phyloP scores from a whole-genome alignment of 306 rosid species.

The Sindora glabra region DNA sequence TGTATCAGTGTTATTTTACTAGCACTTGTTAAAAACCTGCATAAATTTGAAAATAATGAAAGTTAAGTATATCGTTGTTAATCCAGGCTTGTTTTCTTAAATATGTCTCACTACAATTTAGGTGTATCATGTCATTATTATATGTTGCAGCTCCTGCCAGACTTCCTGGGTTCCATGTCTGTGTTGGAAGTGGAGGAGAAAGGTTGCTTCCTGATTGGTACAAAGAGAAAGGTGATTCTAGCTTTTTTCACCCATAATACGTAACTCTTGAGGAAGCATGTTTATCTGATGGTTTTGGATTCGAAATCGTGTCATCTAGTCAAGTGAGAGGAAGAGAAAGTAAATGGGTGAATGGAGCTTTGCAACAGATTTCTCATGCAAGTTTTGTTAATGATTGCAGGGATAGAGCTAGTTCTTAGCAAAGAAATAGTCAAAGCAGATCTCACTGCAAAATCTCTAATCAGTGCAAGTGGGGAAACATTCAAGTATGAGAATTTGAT shows the following conservation, averaged over 20 bases:
- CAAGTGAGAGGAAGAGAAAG: background rate
- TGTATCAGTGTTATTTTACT: background rate
- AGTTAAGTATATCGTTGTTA: background rate
- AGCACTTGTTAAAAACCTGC: background rate
- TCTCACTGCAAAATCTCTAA: conserved; percentile 60
- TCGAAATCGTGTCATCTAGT: background rate
- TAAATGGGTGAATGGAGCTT: background rate
- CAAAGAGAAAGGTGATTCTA: conserved; percentile 64
- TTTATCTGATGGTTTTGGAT: background rate
- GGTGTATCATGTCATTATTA: conserved; percentile 6
- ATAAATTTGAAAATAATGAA: background rate
- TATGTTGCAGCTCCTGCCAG: conserved; percentile 88
- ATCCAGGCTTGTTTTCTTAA: background rate
- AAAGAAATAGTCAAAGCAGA: conserved; percentile 87
- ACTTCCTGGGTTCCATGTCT: conserved; percentile 88
- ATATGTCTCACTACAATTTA: background rate
- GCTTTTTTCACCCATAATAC: background rate
- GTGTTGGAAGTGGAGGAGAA: conserved; percentile 98
- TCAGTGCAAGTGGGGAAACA: conserved; percentile 56
- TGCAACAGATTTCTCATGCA: conserved; percentile 13
- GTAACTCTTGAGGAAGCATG: background rate
- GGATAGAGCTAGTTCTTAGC: conserved; percentile 68
- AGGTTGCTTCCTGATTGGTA: conserved; percentile 86
- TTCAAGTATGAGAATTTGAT: conserved; percentile 63
- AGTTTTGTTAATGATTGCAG: conserved; percentile 40